Evolutionary conservation across 2,329 filamentous ascomycete genomes (phyloP), one percentile per base, ranked within the genome.

Genomic region (Fragosphaeria purpurea): DNA sequence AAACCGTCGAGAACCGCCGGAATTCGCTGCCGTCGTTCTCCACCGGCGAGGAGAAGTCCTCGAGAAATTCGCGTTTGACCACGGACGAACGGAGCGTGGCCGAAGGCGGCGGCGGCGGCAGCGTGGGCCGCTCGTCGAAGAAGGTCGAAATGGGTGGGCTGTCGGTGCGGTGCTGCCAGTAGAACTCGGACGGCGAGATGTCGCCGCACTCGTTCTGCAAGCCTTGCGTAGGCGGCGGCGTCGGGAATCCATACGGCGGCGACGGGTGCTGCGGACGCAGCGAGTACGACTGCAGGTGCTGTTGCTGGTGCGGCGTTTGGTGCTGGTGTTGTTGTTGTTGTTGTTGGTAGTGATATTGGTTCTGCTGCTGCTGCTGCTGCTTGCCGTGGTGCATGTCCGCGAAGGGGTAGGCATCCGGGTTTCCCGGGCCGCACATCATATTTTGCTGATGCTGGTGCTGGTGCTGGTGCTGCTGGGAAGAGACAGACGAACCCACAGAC

Each of bases 271-370:
- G 33, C 37, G 51, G 45, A 46, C 43, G 13, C 35, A 7, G 35
- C 35, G 35, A 37, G 35, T 7, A 37, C 11, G 35, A 11, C 35
- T 7, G 35, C 7, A 37, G 33, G 8, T 10, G 45, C 78, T 84
- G 56, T 80, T 88, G 56, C 88, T 86, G 54, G 86, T 94, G 64
- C 83, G 85, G 42, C 87, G 85, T 35, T 7, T 39, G 35, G 4
- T 33, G 32, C 7, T 45, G 45, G 11, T 30, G 38, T 30, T 39
- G 33, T 33, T 42, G 45, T n/a, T 42, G 45, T n/a, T 44, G 40
- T 5, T 44, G 42, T 6, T 22, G 12, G 31, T 30, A n/a, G 7
- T 45, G 43, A 3, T 41, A 41, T 22, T 44, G 40, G 3, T 44
- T 35, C 31, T 44, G 50, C 9, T 44, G 41, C 13, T 42, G 41